phyloP scores from a whole-genome alignment of 441 rosid genomes.

The Aleurites moluccanus region DNA sequence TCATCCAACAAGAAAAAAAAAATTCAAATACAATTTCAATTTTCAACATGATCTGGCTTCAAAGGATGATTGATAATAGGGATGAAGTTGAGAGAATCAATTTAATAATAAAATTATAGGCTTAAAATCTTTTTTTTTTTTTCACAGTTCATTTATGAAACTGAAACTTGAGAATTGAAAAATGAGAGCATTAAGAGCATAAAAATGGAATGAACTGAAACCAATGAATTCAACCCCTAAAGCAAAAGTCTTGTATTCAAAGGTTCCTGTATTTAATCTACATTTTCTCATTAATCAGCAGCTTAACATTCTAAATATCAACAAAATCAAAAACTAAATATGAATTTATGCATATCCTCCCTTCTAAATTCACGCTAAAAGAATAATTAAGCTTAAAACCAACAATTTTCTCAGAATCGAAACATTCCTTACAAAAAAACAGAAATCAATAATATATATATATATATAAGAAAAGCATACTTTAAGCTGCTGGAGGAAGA shows the following conservation, averaged over 20 bases:
- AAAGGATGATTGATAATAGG: neutral
- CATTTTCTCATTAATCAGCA: neutral
- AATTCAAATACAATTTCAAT: neutral
- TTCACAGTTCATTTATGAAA: neutral
- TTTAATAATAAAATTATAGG: neutral
- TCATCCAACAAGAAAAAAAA: constrained; percentile 9
- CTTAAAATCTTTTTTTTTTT: neutral
- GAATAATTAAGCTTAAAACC: too few species aligned
- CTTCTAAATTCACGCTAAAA: too few species aligned
- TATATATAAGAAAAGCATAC: constrained; percentile 31
- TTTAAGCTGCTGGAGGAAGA: constrained; percentile 94
- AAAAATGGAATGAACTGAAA: too few species aligned
- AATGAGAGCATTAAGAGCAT: neutral
- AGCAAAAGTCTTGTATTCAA: neutral
- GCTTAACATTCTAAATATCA: constrained; percentile 3
- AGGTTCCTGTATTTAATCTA: neutral
- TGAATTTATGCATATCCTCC: too few species aligned
- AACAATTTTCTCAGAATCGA: neutral
- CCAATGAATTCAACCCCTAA: neutral
- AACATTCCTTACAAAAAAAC: neutral
- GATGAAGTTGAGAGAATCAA: neutral
- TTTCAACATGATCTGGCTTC: neutral
- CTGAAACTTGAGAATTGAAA: too few species aligned
- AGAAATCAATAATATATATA: neutral
- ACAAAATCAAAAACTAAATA: neutral